A percentile compares a stretch with the other conserved stretches of the same genome.
These are phyloP conservation scores for Dictyophora rubrovolvata DNA, from an alignment of 768 basidiomycete genomes.

Conservation along the genomic window DNA sequence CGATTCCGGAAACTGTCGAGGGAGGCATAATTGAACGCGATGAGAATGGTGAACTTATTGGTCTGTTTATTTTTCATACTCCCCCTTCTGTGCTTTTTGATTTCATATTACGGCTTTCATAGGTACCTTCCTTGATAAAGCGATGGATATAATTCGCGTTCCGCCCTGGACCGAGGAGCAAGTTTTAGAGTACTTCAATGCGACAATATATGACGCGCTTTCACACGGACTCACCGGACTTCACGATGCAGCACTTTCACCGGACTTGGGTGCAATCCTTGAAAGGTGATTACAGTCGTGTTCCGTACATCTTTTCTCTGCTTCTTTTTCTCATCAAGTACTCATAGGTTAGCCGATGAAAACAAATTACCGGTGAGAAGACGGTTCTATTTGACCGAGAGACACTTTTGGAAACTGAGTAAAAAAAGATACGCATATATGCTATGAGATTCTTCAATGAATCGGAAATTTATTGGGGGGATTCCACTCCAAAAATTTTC, in stretches of 20 bases:
- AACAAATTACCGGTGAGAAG: constrained; percentile 44
- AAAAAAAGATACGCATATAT: constrained; percentile 21
- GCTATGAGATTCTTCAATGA: constrained; percentile 36
- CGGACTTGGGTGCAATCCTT: constrained; percentile 51
- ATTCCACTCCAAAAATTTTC: constrained; percentile 37
- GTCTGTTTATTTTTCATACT: neutral
- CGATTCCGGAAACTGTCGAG: constrained; percentile 3
- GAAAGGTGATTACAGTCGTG: constrained; percentile 37
- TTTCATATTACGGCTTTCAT: constrained; percentile 4
- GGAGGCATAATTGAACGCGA: constrained; percentile 8
- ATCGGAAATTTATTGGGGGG: constrained; percentile 57
- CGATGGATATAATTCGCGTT: constrained; percentile 61
- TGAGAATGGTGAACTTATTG: neutral
- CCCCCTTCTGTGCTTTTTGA: neutral
- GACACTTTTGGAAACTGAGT: neutral
- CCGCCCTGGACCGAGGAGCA: constrained; percentile 49
- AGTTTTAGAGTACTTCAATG: constrained; percentile 53
- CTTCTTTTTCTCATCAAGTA: constrained; percentile 1
- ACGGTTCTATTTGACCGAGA: neutral
- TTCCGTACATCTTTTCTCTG: neutral
- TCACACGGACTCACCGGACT: constrained; percentile 74
- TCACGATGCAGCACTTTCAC: constrained; percentile 64
- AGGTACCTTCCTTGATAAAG: constrained; percentile 84
- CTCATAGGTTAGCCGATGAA: constrained; percentile 53
- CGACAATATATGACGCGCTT: constrained; percentile 59